Percentiles rank a stretch among this genome's conserved stretches.
Conservation (phyloP, 495 filamentous ascomycete species). For the Opeltia flavorubescens region DNA sequence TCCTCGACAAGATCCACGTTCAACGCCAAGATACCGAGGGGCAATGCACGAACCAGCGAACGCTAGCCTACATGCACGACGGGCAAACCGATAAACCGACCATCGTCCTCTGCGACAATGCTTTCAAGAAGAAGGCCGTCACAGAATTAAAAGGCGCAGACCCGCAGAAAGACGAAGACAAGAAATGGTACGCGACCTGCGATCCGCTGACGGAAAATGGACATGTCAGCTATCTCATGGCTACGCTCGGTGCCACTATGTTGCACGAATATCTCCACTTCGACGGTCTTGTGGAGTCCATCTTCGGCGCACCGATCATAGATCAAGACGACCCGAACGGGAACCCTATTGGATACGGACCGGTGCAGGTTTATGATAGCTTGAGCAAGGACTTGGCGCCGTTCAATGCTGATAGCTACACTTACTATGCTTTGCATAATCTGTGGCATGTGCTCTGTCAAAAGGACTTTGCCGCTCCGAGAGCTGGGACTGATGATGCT, state of each 20-base stretch:
- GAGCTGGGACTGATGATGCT: background rate
- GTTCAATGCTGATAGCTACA: slow-evolving; percentile 1
- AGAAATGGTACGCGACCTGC: background rate
- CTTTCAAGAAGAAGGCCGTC: background rate
- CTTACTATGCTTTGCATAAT: background rate
- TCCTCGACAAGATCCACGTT: background rate
- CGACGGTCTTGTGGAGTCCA: background rate
- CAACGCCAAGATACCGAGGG: background rate
- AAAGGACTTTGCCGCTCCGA: background rate
- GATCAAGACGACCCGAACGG: background rate
- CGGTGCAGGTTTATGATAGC: background rate
- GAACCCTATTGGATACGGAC: background rate
- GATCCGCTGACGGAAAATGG: background rate
- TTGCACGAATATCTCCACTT: background rate
- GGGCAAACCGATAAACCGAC: background rate
- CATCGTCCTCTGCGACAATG: background rate
- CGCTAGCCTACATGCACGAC: background rate
- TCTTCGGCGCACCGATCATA: background rate
- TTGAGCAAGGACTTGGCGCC: background rate
- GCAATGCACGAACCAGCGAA: background rate
- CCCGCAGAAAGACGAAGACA: background rate
- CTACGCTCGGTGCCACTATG: background rate
- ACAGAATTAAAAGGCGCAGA: background rate
- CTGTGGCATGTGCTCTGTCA: slow-evolving; percentile 1
- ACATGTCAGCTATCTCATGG: background rate